A percentile compares a stretch with the other conserved stretches of the same genome.
Evolutionary conservation across 345 rosid species (phyloP).

Genomic region (Eutrema japonicum): DNA sequence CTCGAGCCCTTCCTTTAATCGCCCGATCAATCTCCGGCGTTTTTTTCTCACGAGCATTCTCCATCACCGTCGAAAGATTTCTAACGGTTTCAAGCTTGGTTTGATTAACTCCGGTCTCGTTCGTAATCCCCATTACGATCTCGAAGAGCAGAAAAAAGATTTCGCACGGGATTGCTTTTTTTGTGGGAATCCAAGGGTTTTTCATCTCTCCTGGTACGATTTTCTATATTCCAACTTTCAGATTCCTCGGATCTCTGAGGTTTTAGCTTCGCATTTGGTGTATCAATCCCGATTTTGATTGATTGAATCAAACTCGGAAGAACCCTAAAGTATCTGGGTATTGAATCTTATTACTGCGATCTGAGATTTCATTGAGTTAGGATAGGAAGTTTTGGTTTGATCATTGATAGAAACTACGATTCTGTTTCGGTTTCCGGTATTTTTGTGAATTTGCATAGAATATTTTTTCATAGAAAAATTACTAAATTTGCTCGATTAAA

Average conservation of each 20-base stretch:
- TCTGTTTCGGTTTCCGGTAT: background rate
- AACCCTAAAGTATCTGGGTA: slow-evolving; percentile 39
- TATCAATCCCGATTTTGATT: slow-evolving; percentile 24
- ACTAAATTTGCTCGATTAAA: slow-evolving; percentile 30
- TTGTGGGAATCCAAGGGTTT: background rate
- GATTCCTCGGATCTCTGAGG: slow-evolving; percentile 28
- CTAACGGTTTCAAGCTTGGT: background rate
- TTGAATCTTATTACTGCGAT: slow-evolving; percentile 3
- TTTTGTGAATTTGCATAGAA: background rate
- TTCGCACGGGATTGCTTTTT: slow-evolving; percentile 9
- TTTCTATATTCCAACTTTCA: background rate
- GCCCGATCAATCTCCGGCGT: slow-evolving; percentile 36
- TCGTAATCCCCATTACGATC: slow-evolving; percentile 25
- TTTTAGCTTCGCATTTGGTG: slow-evolving; percentile 21
- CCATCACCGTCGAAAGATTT: slow-evolving; percentile 26
- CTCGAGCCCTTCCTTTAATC: slow-evolving; percentile 23
- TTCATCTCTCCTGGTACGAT: slow-evolving; percentile 23
- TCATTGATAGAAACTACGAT: background rate
- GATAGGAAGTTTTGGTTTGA: background rate
- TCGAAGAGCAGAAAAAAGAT: slow-evolving; percentile 5
- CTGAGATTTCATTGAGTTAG: slow-evolving; percentile 16
- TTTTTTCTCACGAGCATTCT: slow-evolving; percentile 10
- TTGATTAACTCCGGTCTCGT: slow-evolving; percentile 12
- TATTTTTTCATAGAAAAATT: background rate
- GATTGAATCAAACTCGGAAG: background rate